Base-by-base conservation (phyloP, 2,329 filamentous ascomycete species). In the Phoma herbarum region DNA sequence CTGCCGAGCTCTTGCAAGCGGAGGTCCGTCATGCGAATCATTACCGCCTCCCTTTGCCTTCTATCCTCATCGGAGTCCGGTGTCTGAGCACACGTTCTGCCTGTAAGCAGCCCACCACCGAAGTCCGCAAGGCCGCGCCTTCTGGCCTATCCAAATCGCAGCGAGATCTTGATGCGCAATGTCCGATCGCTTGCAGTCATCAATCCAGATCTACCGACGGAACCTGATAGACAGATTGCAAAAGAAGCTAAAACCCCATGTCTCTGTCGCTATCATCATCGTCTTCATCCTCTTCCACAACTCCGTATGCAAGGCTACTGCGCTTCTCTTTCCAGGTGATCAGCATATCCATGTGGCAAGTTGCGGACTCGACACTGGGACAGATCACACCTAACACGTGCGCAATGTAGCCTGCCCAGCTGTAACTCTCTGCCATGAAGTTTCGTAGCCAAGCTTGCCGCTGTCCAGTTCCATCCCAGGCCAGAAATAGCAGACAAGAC, bases 391-490 rank as follows among this genome's bases (percentile, higher is more conserved):
- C 37, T 31, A 60, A 26, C 2, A 12, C 14, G n/a, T 52, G 20
- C 14, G 47, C 52, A 29, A 52, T 39, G 31, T 57, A 28, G 0
- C 58, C 58, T 8, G 48, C 46, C 43, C 26, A 46, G 3, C 3
- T 25, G 16, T 52, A 60, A n/a, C 22, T 33, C 8, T 52, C 20
- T n/a, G 52, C 35, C 20, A 57, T 26, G 20, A 60, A 60, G 29
- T 52, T 57, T 7, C 35, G 33, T 8, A 60, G 10, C 58, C 58
- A 60, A 5, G 44, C 52, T 23, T 12, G 8, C 10, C 58, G 58
- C 29, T 60, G 58, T 10, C 16, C 46, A 12, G 10, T 16, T 5
- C 58, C 52, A 9, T 56, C 47, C 58, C 58, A 60, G 10, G 52
- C 47, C 23, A 60, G 25, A 8, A 48, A 33, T 7, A 57, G n/a